These are phyloP conservation scores for Phytopythium delawarense DNA, from an alignment of 352 stramenopile species.

Conservation along the genomic window DNA sequence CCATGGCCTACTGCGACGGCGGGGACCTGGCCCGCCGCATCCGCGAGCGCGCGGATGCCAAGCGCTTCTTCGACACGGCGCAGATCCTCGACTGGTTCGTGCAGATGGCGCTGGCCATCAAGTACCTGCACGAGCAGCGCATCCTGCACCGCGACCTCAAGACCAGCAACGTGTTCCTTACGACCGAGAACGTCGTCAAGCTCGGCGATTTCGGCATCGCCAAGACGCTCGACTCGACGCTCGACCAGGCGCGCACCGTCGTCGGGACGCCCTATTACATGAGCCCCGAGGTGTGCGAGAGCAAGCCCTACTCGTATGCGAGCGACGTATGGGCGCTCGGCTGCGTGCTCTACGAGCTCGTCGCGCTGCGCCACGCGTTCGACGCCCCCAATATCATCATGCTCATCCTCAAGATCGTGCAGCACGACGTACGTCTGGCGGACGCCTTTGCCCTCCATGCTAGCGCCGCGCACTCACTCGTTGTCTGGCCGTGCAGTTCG, in stretches of 20 bases:
- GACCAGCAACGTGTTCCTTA: slow-evolving; percentile 92
- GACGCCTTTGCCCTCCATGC: not conserved
- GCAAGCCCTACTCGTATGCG: slow-evolving; percentile 89
- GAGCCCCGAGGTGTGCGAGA: slow-evolving; percentile 91
- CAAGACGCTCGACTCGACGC: slow-evolving; percentile 75
- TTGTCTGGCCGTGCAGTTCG: slow-evolving; percentile 24
- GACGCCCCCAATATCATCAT: slow-evolving; percentile 80
- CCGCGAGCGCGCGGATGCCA: slow-evolving; percentile 21
- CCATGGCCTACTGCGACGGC: slow-evolving; percentile 95
- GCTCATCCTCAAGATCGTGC: slow-evolving; percentile 82
- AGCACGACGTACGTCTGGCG: slow-evolving; percentile 48
- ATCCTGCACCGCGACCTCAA: slow-evolving; percentile 94
- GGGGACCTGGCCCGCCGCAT: slow-evolving; percentile 75
- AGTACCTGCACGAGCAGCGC: slow-evolving; percentile 91
- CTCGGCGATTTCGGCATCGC: slow-evolving; percentile 94
- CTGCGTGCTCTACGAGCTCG: slow-evolving; percentile 89
- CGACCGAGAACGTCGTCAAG: slow-evolving; percentile 83
- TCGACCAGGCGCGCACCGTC: slow-evolving; percentile 86
- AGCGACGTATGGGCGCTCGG: slow-evolving; percentile 93
- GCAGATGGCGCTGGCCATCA: slow-evolving; percentile 92
- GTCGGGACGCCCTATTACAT: slow-evolving; percentile 94
- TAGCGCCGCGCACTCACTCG: not conserved
- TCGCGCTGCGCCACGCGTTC: slow-evolving; percentile 81
- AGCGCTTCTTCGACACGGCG: slow-evolving; percentile 43
- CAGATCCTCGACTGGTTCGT: slow-evolving; percentile 89